Evolutionary conservation across 2,329 filamentous ascomycete genomes (phyloP).

Genomic region (Colletotrichum sp.): DNA sequence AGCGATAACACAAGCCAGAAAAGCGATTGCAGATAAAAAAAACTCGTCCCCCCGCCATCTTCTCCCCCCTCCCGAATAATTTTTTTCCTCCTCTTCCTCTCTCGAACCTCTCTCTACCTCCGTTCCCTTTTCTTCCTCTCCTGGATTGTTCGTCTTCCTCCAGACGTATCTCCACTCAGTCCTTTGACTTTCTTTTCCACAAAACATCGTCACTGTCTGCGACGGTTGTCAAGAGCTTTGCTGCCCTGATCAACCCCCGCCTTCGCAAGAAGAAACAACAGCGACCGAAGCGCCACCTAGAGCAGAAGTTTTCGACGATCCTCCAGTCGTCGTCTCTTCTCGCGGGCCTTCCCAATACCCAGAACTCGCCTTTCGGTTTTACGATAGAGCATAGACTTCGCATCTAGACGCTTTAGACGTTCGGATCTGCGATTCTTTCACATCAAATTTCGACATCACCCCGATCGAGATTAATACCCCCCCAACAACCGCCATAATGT

Average conservation of each 20-base stretch:
- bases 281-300: slow-evolving; percentile 28
- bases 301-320: slow-evolving; percentile 36
- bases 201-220: slow-evolving; percentile 15
- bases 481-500: slow-evolving; percentile 36
- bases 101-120: slow-evolving; percentile 34
- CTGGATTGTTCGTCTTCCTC: slow-evolving; percentile 41
- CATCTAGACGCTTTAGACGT: slow-evolving; percentile 23
- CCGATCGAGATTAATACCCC: slow-evolving; percentile 28
- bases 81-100: slow-evolving; percentile 27
- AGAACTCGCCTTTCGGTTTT: slow-evolving; percentile 18
- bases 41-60: slow-evolving; percentile 29
- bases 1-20: slow-evolving; percentile 16
- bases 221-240: slow-evolving; percentile 23
- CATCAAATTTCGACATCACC: background rate
- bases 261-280: slow-evolving; percentile 13
- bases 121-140: slow-evolving; percentile 37
- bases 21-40: slow-evolving; percentile 34
- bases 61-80: slow-evolving; percentile 17
- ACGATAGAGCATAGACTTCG: slow-evolving; percentile 24
- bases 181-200: slow-evolving; percentile 27
- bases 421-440: slow-evolving; percentile 15
- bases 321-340: slow-evolving; percentile 44
- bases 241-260: slow-evolving; percentile 8
- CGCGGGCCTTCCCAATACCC: slow-evolving; percentile 28
- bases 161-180: slow-evolving; percentile 46